Conservation (phyloP, 345 rosid genomes). For the Microcos paniculata region DNA sequence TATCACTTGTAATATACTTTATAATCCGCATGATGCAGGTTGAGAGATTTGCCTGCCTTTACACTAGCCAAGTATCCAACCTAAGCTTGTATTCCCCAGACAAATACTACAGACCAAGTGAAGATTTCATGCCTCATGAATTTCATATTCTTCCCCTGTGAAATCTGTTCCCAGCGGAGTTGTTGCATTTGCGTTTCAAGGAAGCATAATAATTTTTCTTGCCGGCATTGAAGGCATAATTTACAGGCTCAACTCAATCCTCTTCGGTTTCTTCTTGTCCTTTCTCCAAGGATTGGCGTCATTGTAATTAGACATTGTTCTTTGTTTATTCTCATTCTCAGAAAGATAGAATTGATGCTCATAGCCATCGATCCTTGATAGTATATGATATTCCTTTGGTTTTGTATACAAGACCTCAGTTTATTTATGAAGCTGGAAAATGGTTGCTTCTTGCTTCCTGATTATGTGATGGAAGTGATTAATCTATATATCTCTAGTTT, state of each 20-base stretch:
- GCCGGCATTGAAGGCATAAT: background rate
- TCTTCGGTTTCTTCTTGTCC: background rate
- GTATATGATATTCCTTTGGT: background rate
- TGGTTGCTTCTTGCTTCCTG: no score
- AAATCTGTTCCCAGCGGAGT: slow-evolving; percentile 1
- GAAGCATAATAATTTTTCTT: background rate
- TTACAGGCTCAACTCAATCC: background rate
- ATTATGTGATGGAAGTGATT: no score
- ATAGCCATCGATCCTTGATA: background rate
- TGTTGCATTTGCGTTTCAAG: background rate
- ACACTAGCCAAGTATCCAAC: slow-evolving; percentile 92
- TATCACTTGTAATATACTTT: background rate
- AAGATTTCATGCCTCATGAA: slow-evolving; percentile 97
- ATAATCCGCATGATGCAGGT: slow-evolving; percentile 47
- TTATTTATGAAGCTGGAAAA: background rate
- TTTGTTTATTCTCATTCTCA: background rate
- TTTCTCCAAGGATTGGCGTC: no score
- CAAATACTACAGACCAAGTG: slow-evolving; percentile 88
- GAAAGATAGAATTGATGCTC: no score
- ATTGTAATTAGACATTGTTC: background rate
- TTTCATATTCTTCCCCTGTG: slow-evolving; percentile 65
- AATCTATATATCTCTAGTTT: no score
- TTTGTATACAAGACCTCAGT: background rate
- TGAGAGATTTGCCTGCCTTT: slow-evolving; percentile 98
- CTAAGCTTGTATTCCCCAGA: slow-evolving; percentile 85